phyloP scores from a whole-genome alignment of 306 rosid species.

The Vigna nakashimae region DNA sequence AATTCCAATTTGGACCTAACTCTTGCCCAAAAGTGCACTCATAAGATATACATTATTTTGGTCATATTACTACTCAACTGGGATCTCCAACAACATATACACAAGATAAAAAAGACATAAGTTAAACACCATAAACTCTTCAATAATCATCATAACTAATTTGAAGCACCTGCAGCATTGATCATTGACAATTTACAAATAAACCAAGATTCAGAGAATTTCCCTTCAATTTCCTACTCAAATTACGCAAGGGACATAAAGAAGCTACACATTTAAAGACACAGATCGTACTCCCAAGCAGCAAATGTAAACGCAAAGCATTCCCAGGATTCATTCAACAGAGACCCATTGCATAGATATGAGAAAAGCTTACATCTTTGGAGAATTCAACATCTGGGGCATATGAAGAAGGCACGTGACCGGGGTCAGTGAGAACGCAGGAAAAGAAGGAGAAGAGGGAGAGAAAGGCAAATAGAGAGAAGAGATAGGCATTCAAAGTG shows the following conservation, averaged over 20 bases:
- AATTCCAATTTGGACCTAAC: neutral
- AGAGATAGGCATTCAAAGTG: slow-evolving; percentile 58
- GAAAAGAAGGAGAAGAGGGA: slow-evolving; percentile 71
- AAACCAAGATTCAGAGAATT: neutral
- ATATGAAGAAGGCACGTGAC: slow-evolving; percentile 75
- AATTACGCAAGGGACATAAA: neutral
- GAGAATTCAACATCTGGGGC: slow-evolving; percentile 72
- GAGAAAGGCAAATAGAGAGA: slow-evolving; percentile 62
- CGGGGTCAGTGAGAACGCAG: slow-evolving; percentile 83
- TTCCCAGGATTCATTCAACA: slow-evolving; percentile 15
- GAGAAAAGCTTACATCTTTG: slow-evolving; percentile 62
- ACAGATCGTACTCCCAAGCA: neutral
- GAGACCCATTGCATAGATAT: slow-evolving; percentile 9
- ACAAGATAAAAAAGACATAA: neutral
- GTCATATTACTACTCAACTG: neutral
- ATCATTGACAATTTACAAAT: neutral
- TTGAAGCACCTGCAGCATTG: slow-evolving; percentile 30
- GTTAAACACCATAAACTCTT: neutral
- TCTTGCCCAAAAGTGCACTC: neutral
- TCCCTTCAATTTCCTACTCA: neutral
- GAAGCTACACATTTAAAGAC: neutral
- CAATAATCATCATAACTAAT: slow-evolving; percentile 10
- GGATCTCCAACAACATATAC: neutral
- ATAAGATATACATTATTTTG: neutral
- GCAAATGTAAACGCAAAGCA: neutral